Percentiles rank a stretch among this genome's conserved stretches.
Conservation (phyloP, 495 filamentous ascomycete genomes). For the Aeminium ludgeri region DNA sequence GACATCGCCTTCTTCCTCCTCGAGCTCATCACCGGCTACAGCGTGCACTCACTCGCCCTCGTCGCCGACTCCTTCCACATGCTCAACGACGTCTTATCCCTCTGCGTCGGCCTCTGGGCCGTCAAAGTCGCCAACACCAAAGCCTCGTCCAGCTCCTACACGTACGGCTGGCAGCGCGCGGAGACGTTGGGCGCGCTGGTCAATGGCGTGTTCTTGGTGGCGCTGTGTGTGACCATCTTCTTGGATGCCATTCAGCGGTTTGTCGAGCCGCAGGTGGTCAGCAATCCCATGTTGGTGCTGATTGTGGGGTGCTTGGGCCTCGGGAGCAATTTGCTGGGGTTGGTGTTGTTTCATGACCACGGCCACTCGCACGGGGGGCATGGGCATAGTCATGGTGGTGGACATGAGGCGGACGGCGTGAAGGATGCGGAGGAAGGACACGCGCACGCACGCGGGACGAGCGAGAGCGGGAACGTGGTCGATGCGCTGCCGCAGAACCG, state of each 20-base stretch:
- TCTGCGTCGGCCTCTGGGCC: constrained; percentile 87
- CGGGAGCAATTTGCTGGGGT: constrained; percentile 76
- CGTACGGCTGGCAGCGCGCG: constrained; percentile 96
- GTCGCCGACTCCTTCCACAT: constrained; percentile 98
- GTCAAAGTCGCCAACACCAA: constrained; percentile 68
- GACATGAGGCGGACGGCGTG: constrained; percentile 28
- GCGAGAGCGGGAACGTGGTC: constrained; percentile 29
- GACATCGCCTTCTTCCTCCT: constrained; percentile 79
- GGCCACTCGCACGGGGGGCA: constrained; percentile 63
- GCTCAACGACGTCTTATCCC: constrained; percentile 93
- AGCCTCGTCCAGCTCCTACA: constrained; percentile 70
- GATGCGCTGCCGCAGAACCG: constrained; percentile 30
- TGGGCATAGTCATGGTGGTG: constrained; percentile 23
- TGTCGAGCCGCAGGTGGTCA: constrained; percentile 71
- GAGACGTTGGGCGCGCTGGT: constrained; percentile 90
- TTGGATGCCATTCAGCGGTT: constrained; percentile 83
- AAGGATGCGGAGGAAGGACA: constrained; percentile 31
- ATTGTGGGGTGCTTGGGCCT: constrained; percentile 59
- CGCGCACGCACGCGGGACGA: constrained; percentile 25
- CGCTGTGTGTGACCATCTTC: constrained; percentile 86
- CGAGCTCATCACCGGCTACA: constrained; percentile 70
- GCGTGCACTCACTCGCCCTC: constrained; percentile 76
- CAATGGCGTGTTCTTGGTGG: constrained; percentile 93
- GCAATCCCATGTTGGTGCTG: constrained; percentile 55
- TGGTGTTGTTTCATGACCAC: constrained; percentile 83